phyloP scores from a whole-genome alignment of 2,329 filamentous ascomycete species.

The Penicillium frequentans region DNA sequence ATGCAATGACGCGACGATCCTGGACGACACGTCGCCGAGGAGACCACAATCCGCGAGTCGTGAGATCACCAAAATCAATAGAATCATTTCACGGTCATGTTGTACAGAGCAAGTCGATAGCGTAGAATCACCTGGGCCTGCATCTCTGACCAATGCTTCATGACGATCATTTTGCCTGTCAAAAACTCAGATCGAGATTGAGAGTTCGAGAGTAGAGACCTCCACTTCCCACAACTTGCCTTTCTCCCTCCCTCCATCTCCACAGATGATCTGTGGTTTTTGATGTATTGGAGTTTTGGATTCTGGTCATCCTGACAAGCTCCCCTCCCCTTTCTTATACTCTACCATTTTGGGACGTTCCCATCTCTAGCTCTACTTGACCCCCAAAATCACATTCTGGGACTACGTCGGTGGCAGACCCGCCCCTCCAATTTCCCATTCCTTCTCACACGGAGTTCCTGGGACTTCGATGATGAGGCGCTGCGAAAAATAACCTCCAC shows the following conservation, averaged over 20 bases:
- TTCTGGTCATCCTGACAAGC: background rate
- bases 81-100: background rate
- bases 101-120: background rate
- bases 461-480: slow-evolving; percentile 25
- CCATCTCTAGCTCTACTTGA: background rate
- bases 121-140: background rate
- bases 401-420: background rate
- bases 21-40: slow-evolving; percentile 14
- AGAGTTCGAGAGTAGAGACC: background rate
- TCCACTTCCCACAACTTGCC: slow-evolving; percentile 1
- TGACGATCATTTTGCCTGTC: slow-evolving; percentile 1
- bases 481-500: slow-evolving; percentile 16
- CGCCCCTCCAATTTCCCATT: background rate
- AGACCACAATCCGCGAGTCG: slow-evolving; percentile 17
- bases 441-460: background rate
- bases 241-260: background rate
- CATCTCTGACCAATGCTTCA: background rate
- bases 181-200: background rate
- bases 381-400: background rate
- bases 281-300: background rate
- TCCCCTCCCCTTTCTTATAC: background rate
- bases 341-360: background rate
- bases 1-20: slow-evolving; percentile 23
- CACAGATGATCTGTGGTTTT: background rate
- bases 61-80: slow-evolving; percentile 5